These are phyloP conservation scores for Schwanniomyces occidentalis DNA, from an alignment of 805 yeast species.

Conservation along the genomic window DNA sequence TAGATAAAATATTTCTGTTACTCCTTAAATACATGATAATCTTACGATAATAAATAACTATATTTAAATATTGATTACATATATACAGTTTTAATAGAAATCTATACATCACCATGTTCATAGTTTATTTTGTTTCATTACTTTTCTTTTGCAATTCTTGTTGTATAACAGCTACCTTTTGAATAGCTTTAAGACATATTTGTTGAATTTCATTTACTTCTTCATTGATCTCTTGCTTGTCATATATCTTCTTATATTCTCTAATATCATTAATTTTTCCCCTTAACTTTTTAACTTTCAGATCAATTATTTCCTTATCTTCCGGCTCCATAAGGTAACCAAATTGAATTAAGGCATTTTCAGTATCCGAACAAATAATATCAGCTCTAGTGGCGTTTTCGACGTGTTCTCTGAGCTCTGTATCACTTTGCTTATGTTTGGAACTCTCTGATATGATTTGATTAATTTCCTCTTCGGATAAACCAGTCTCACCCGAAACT, in stretches of 20 bases:
- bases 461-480: conserved; percentile 67
- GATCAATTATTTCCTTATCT: conserved; percentile 41
- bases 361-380: conserved; percentile 82
- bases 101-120: conserved; percentile 1
- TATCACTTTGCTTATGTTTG: conserved; percentile 60
- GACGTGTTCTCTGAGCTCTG: conserved; percentile 55
- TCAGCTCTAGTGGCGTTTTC: conserved; percentile 80
- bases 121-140: not conserved
- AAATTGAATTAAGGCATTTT: conserved; percentile 77
- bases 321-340: conserved; percentile 45
- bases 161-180: conserved; percentile 40
- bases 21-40: conserved; percentile 4
- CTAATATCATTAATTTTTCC: conserved; percentile 35
- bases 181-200: conserved; percentile 38
- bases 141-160: conserved; percentile 11
- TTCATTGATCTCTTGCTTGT: conserved; percentile 30
- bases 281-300: conserved; percentile 20
- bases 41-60: too few relatives aligned
- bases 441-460: conserved; percentile 67
- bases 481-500: conserved; percentile 68
- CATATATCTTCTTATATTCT: conserved; percentile 28
- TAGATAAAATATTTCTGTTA: conserved; percentile 4
- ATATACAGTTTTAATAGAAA: conserved; percentile 1
- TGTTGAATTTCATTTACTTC: conserved; percentile 41
- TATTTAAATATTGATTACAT: too few relatives aligned